Conservation (phyloP, 371 early-diverging fungal genomes). For the Choanephora cucurbitarum region DNA sequence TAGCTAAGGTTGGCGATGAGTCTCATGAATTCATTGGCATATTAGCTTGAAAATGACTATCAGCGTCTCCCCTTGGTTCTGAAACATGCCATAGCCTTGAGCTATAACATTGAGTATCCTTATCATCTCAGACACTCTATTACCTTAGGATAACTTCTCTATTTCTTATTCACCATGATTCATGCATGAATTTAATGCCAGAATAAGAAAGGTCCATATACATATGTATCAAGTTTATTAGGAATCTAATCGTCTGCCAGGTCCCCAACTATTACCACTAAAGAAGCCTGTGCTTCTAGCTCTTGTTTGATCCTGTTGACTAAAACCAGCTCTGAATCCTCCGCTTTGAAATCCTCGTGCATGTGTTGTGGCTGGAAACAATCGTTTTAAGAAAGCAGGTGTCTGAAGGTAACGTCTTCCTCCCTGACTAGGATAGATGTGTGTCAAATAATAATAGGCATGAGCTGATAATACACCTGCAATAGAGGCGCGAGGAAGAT, state of each 20-base stretch:
- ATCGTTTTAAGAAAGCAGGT: constrained; percentile 48
- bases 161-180: too few relatives aligned
- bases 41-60: too few relatives aligned
- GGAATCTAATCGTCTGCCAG: constrained; percentile 46
- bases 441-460: constrained; percentile 56
- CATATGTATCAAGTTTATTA: not conserved
- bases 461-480: constrained; percentile 58
- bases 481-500: constrained; percentile 39
- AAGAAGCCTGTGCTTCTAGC: constrained; percentile 12
- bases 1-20: too few relatives aligned
- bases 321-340: constrained; percentile 17
- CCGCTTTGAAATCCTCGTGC: constrained; percentile 3
- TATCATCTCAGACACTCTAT: too few relatives aligned
- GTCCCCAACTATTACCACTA: constrained; percentile 51
- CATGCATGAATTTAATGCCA: constrained; percentile 1
- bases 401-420: constrained; percentile 58
- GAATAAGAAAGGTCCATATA: not conserved
- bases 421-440: constrained; percentile 58
- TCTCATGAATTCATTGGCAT: too few relatives aligned
- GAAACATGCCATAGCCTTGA: too few relatives aligned
- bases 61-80: too few relatives aligned
- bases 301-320: constrained; percentile 11
- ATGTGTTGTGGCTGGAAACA: constrained; percentile 44
- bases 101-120: too few relatives aligned
- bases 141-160: too few relatives aligned